Conservation (phyloP, 345 rosid genomes). For the Geranium rotundifolium region DNA sequence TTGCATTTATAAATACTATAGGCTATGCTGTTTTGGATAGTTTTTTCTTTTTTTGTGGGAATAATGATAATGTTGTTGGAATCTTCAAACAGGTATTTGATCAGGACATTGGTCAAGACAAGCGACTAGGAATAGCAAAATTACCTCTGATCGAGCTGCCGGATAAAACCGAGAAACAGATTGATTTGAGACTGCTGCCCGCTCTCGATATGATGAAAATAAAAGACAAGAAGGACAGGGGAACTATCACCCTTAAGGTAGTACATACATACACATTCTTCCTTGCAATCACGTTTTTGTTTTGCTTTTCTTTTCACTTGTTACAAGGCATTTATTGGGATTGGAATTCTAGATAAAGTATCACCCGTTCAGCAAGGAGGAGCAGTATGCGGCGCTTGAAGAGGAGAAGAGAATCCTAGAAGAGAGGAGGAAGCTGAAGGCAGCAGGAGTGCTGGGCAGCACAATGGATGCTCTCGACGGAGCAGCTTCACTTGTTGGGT, state of each 20-base stretch:
- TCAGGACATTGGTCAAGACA: constrained; percentile 88
- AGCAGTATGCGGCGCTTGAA: constrained; percentile 70
- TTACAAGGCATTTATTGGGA: background rate
- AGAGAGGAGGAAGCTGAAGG: constrained; percentile 71
- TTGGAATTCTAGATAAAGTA: constrained; percentile 38
- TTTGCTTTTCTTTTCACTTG: background rate
- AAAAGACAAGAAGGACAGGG: constrained; percentile 95
- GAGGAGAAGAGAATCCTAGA: constrained; percentile 82
- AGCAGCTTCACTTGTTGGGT: constrained; percentile 42
- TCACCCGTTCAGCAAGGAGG: constrained; percentile 66
- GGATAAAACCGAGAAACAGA: constrained; percentile 37
- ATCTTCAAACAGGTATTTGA: constrained; percentile 61
- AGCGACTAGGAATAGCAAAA: constrained; percentile 73
- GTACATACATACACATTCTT: background rate
- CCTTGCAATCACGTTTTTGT: background rate
- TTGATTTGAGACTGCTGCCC: constrained; percentile 62
- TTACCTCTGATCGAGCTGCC: constrained; percentile 51
- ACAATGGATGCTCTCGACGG: constrained; percentile 77
- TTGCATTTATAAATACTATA: constrained; percentile 4
- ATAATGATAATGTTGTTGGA: constrained; percentile 3
- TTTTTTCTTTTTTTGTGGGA: background rate
- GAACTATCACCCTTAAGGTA: constrained; percentile 78
- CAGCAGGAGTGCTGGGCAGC: constrained; percentile 88
- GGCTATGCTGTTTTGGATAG: background rate
- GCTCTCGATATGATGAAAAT: constrained; percentile 84